phyloP scores from a whole-genome alignment of 441 rosid genomes.

The Syzygium malaccense region DNA sequence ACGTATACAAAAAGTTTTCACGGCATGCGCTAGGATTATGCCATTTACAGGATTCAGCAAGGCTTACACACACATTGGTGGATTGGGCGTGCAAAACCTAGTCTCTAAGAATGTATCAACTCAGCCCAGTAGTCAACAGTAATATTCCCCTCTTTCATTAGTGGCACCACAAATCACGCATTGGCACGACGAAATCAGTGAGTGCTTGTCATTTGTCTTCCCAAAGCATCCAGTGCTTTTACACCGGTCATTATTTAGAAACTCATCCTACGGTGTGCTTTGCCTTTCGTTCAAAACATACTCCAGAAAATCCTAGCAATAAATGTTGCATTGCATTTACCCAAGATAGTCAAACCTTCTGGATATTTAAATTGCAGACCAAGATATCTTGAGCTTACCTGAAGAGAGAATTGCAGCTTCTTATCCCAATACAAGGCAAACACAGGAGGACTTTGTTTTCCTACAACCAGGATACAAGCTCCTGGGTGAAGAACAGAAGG shows the following conservation, averaged over 20 bases:
- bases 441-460: conserved; percentile 61
- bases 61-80: neutral
- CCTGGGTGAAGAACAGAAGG: conserved; percentile 82
- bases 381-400: conserved; percentile 36
- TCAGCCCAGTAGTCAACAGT: neutral
- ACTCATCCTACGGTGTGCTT: neutral
- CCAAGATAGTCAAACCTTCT: neutral
- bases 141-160: neutral
- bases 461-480: conserved; percentile 69
- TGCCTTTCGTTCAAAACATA: neutral
- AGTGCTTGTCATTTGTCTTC: neutral
- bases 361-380: neutral
- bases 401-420: conserved; percentile 75
- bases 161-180: neutral
- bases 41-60: neutral
- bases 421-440: conserved; percentile 92
- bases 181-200: neutral
- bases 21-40: neutral
- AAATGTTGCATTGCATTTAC: neutral
- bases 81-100: neutral
- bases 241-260: neutral
- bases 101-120: neutral
- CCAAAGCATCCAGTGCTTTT: neutral
- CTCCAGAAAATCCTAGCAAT: neutral
- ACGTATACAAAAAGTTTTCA: neutral